A percentile compares a stretch with the other conserved stretches of the same genome.
phyloP scores from a whole-genome alignment of 768 basidiomycete species.

The Lactarius pseudohatsudake region DNA sequence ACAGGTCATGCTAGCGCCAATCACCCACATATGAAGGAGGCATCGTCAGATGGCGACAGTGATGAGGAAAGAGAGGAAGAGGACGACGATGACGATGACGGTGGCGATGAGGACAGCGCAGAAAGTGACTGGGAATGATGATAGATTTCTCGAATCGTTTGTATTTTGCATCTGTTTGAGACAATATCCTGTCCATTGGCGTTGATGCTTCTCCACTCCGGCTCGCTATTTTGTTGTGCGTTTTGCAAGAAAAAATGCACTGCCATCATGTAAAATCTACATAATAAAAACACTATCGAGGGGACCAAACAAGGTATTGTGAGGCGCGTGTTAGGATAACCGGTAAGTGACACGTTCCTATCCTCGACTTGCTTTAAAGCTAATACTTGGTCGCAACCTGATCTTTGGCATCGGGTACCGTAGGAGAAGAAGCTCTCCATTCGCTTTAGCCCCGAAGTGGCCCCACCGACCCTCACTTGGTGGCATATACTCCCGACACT shows the following conservation, averaged over 20 bases:
- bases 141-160: neutral
- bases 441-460: neutral
- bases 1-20: conserved; percentile 14
- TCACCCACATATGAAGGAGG: neutral
- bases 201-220: neutral
- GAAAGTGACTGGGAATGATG: conserved; percentile 35
- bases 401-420: neutral
- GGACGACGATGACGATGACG: conserved; percentile 18
- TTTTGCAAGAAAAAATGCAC: neutral
- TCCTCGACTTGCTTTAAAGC: neutral
- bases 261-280: neutral
- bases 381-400: neutral
- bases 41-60: conserved; percentile 21
- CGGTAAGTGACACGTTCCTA: neutral
- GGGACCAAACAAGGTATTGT: neutral
- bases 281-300: neutral
- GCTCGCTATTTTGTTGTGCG: too few species aligned
- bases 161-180: conserved; percentile 5
- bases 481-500: neutral
- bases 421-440: neutral
- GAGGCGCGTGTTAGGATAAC: neutral
- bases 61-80: conserved; percentile 9
- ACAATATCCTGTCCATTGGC: conserved; percentile 1
- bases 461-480: neutral
- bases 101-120: conserved; percentile 23